Evolutionary conservation across 1,139 yeast species (phyloP).

Genomic region (Suhomyces bokatorum): DNA sequence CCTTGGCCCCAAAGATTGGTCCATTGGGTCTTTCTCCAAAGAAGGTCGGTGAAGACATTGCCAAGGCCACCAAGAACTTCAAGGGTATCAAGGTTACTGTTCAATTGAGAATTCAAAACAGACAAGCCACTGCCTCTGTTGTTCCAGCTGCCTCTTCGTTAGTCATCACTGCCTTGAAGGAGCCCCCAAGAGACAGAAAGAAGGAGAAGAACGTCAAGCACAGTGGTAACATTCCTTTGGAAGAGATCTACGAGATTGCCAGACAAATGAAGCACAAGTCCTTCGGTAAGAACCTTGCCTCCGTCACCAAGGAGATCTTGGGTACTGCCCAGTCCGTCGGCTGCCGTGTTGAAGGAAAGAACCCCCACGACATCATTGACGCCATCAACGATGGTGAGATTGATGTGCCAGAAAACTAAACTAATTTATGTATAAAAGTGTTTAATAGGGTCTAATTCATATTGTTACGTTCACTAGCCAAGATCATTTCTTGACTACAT

Average conservation of each 20-base stretch:
- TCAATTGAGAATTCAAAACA: conserved; percentile 98
- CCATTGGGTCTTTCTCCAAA: conserved; percentile 99
- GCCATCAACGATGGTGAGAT: conserved; percentile 98
- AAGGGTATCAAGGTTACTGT: conserved; percentile 99
- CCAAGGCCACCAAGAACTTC: conserved; percentile 99
- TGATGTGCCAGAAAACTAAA: conserved; percentile 89
- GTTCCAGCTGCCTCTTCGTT: conserved; percentile 99
- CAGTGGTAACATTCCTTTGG: conserved; percentile 97
- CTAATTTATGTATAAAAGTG: conserved; percentile 37
- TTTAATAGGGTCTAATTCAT: conserved; percentile 38
- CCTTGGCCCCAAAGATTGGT: conserved; percentile 99
- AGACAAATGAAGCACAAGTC: conserved; percentile 98
- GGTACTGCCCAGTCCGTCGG: conserved; percentile 99
- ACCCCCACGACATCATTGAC: conserved; percentile 98
- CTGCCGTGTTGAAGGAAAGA: conserved; percentile 98
- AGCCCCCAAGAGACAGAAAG: conserved; percentile 99
- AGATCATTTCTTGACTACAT: conserved; percentile 3
- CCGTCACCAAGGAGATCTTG: conserved; percentile 97
- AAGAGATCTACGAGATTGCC: conserved; percentile 96
- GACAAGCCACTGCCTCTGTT: conserved; percentile 99
- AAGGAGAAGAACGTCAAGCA: conserved; percentile 99
- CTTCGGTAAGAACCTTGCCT: conserved; percentile 95
- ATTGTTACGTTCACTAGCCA: conserved; percentile 15
- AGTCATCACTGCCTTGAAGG: conserved; percentile 98
- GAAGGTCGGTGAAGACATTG: conserved; percentile 99